A percentile compares a stretch with the other conserved stretches of the same genome.
phyloP scores from a whole-genome alignment of 2,329 filamentous ascomycete species.

The Lachnum nothofagi region DNA sequence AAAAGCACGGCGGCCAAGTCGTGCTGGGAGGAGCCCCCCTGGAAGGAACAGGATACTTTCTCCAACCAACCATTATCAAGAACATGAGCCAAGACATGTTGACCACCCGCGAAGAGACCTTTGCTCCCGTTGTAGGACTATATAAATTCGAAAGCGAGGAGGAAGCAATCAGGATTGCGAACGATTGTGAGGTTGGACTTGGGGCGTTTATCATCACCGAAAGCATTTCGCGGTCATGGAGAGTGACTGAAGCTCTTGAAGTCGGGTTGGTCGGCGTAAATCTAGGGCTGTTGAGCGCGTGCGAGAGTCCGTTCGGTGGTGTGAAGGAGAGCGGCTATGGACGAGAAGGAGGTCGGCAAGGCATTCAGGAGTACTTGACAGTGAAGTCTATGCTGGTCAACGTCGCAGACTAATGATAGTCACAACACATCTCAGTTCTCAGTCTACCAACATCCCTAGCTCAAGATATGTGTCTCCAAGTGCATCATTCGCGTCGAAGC shows the following conservation, averaged over 20 bases:
- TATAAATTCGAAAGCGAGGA: conserved; percentile 86
- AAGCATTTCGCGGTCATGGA: conserved; percentile 53
- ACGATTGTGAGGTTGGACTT: conserved; percentile 76
- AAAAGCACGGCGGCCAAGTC: conserved; percentile 70
- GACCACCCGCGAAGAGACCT: conserved; percentile 84
- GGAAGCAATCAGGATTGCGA: conserved; percentile 81
- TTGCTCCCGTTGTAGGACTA: conserved; percentile 85
- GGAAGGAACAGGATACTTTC: conserved; percentile 82
- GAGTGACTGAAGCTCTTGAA: conserved; percentile 66
- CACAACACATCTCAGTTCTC: too few relatives aligned
- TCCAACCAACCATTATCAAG: conserved; percentile 80
- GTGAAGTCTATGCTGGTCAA: too few relatives aligned
- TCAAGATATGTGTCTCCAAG: too few relatives aligned
- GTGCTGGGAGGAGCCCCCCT: conserved; percentile 70
- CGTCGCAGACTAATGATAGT: too few relatives aligned
- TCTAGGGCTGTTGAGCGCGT: conserved; percentile 58
- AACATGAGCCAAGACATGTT: conserved; percentile 83
- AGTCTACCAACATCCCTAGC: too few relatives aligned
- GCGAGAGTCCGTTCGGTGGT: conserved; percentile 51
- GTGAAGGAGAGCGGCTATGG: conserved; percentile 54
- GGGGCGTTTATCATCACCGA: conserved; percentile 89
- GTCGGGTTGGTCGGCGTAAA: conserved; percentile 87
- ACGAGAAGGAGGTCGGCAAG: conserved; percentile 50
- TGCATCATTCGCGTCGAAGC: too few relatives aligned
- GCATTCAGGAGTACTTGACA: conserved; percentile 48